Percentiles rank a stretch among this genome's conserved stretches.
Conservation (phyloP, 306 rosid genomes). For the Casuarina glauca region DNA sequence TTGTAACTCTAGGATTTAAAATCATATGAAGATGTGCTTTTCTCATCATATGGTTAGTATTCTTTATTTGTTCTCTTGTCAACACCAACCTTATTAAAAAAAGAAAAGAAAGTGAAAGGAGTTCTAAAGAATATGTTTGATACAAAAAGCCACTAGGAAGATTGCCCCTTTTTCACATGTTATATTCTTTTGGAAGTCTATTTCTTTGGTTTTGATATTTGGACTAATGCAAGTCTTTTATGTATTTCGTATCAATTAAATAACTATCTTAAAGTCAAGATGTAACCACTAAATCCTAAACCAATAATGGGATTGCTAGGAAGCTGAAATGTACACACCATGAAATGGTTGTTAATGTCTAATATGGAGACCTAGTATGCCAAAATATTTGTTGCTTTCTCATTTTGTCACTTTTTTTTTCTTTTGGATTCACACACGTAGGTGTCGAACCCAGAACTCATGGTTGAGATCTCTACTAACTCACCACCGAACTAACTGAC, state of each 20-base stretch:
- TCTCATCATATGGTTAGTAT: neutral
- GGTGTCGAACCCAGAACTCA: no score
- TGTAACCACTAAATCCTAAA: neutral
- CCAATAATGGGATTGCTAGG: neutral
- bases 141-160: neutral
- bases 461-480: no score
- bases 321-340: neutral
- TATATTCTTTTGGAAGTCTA: neutral
- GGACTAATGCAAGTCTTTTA: neutral
- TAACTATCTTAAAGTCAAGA: neutral
- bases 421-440: no score
- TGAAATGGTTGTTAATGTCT: neutral
- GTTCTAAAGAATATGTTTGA: neutral
- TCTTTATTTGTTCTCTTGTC: neutral
- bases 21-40: neutral
- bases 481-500: no score
- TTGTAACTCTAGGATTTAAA: neutral
- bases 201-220: neutral
- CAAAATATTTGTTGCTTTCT: neutral
- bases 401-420: neutral
- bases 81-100: neutral
- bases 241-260: neutral
- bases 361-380: neutral
- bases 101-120: neutral
- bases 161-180: neutral